Conservation (phyloP, 2,329 filamentous ascomycete genomes). For the Cladophialophora bantiana region DNA sequence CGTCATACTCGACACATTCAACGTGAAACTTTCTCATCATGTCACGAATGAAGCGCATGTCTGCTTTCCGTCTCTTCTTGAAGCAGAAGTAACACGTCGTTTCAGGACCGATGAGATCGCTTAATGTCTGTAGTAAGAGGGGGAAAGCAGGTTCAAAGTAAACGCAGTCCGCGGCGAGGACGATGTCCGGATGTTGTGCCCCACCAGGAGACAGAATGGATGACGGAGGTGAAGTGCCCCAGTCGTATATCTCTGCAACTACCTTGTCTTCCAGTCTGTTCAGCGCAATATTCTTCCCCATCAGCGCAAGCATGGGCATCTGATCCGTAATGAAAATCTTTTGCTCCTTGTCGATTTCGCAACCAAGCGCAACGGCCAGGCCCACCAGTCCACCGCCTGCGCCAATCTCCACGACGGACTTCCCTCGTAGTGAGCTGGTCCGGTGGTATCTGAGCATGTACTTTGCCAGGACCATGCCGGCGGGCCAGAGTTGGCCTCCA, state of each 20-base stretch:
- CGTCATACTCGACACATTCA: constrained; percentile 68
- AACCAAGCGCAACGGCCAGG: constrained; percentile 65
- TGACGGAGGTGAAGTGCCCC: constrained; percentile 61
- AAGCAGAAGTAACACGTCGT: constrained; percentile 88
- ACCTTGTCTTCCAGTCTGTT: constrained; percentile 73
- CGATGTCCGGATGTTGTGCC: constrained; percentile 68
- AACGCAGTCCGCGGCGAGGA: constrained; percentile 95
- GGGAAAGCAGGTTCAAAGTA: constrained; percentile 98
- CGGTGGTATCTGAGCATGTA: constrained; percentile 70
- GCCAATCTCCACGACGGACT: constrained; percentile 74
- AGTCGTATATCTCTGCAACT: constrained; percentile 76
- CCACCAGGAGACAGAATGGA: neutral
- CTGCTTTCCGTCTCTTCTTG: constrained; percentile 86
- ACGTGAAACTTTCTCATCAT: constrained; percentile 72
- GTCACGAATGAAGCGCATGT: constrained; percentile 75
- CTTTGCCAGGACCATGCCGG: constrained; percentile 84
- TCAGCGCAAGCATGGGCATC: constrained; percentile 80
- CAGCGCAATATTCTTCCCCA: constrained; percentile 84
- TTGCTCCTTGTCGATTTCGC: constrained; percentile 57
- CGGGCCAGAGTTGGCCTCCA: constrained; percentile 93
- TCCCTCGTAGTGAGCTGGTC: constrained; percentile 54
- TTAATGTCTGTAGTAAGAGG: constrained; percentile 78
- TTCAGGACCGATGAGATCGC: constrained; percentile 70
- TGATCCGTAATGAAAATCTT: constrained; percentile 83
- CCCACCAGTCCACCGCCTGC: constrained; percentile 89